Conservation (phyloP, 345 rosid species). For the Pugionium cornutum region DNA sequence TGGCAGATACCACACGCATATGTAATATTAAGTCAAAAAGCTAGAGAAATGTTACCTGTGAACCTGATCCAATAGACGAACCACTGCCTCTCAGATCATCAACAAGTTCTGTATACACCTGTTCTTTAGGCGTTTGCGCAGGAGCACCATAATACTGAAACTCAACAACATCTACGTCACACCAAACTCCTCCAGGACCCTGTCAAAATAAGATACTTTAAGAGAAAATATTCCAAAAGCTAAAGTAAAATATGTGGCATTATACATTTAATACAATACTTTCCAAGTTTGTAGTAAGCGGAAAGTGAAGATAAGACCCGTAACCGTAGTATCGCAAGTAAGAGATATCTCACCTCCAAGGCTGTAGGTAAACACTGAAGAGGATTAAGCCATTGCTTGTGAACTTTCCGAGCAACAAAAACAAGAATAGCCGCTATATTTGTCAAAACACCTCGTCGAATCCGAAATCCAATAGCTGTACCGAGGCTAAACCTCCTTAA, state of each 20-base stretch:
- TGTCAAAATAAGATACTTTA: conserved; percentile 24
- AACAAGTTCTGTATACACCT: conserved; percentile 70
- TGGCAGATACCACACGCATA: background rate
- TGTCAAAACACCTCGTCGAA: conserved; percentile 65
- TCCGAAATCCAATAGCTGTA: conserved; percentile 78
- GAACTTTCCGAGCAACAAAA: conserved; percentile 78
- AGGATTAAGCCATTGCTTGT: conserved; percentile 79
- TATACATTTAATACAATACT: background rate
- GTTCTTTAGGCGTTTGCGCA: conserved; percentile 73
- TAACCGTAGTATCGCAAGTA: background rate
- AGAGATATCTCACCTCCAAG: conserved; percentile 54
- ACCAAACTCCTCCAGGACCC: conserved; percentile 94
- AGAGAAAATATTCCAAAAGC: background rate
- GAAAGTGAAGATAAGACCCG: background rate
- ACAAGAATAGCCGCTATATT: conserved; percentile 71
- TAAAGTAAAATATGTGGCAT: background rate
- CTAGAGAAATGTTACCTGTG: conserved; percentile 57
- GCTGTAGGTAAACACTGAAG: conserved; percentile 73
- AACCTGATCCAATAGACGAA: conserved; percentile 73
- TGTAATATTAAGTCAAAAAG: background rate
- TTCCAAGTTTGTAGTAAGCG: background rate
- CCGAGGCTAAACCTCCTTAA: conserved; percentile 75
- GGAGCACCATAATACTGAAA: conserved; percentile 84
- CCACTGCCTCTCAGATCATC: conserved; percentile 77
- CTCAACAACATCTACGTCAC: conserved; percentile 85